Base-by-base conservation (phyloP, 2,329 filamentous ascomycete species). In the Penicillium thymicola region DNA sequence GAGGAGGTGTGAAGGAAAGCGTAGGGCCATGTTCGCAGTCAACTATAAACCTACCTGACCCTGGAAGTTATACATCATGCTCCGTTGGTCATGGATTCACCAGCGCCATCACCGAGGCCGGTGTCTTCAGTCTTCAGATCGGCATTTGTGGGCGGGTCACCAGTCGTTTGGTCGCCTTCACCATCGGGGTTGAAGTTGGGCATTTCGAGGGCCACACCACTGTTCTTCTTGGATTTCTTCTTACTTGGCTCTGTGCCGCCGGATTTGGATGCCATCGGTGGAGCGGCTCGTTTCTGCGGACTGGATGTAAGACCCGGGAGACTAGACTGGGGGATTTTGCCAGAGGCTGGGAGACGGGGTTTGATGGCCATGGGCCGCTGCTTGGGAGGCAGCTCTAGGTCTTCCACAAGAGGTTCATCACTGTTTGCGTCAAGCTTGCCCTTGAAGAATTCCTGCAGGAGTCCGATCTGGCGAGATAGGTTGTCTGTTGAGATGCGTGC, bases 311-410 rank as follows among this genome's bases (percentile, higher is more conserved):
- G 65, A 30, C 67, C 71, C 7, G 68, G 54, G 14, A 69, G 63
- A 28, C 67, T 71, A 36, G 69, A 65, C 28, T 68, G 66, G 2
- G 69, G 72, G 36, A 79, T 79, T 59, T 78, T 79, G 45, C 77
- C 77, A 21, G 75, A 77, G 30, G 76, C 76, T 27, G 77, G 77
- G 42, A 79, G 70, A 59, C 77, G 72, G 25, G 77, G 73, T 30
- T 76, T 71, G 38, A 72, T 66, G 44, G 75, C 72, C 58, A 72
- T 77, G 21, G 75, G 77, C 42, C 91, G 83, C 76, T 99, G 94
- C 76, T 99, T 99, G 54, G 88, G 85, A 16, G 95, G 94, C 25
- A 99, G 79, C 65, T 99, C 93, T 70, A 97, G 90, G 75, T 99
- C 94, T 78, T 99, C 94, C 51, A 96, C 80, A 63, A 99, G 82